These are phyloP conservation scores for Gremmenia infestans DNA, from an alignment of 2,329 filamentous ascomycete species.

Conservation along the genomic window DNA sequence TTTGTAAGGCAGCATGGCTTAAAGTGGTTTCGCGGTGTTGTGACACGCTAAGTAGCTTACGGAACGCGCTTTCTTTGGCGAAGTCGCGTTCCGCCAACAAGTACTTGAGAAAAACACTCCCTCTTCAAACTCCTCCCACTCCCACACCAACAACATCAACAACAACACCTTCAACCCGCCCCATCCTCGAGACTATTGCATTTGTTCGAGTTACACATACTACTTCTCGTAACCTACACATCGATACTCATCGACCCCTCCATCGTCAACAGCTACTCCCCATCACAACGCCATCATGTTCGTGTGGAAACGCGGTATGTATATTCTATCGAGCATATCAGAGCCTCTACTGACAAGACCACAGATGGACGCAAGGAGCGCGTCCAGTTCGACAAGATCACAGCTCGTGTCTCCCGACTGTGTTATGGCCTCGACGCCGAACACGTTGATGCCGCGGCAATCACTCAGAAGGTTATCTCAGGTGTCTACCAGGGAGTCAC, in stretches of 20 bases:
- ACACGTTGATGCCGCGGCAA: constrained; percentile 95
- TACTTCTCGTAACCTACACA: constrained; percentile 7
- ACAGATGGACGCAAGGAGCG: constrained; percentile 98
- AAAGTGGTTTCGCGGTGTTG: constrained; percentile 26
- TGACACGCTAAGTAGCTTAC: constrained; percentile 16
- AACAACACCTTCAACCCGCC: constrained; percentile 13
- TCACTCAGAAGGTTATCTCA: constrained; percentile 98
- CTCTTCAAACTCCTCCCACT: constrained; percentile 12
- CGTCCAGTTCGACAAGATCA: constrained; percentile 99
- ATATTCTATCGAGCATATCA: not conserved
- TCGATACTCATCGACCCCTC: constrained; percentile 14
- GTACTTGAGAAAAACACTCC: constrained; percentile 9
- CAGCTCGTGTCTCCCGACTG: constrained; percentile 91
- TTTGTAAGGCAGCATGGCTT: constrained; percentile 2
- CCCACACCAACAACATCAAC: constrained; percentile 7
- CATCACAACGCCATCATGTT: constrained; percentile 28
- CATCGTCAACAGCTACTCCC: constrained; percentile 3
- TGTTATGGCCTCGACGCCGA: constrained; percentile 96
- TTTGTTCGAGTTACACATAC: constrained; percentile 8
- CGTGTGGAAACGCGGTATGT: constrained; percentile 34
- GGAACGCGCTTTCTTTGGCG: constrained; percentile 14
- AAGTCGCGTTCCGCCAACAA: constrained; percentile 12
- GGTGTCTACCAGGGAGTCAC: constrained; percentile 98
- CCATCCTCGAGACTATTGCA: constrained; percentile 6
- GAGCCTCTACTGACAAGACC: constrained; percentile 9